Evolutionary conservation across 331 rosid genomes (phyloP), one percentile per base, ranked within the genome.

Genomic region (Spiraea crenata): DNA sequence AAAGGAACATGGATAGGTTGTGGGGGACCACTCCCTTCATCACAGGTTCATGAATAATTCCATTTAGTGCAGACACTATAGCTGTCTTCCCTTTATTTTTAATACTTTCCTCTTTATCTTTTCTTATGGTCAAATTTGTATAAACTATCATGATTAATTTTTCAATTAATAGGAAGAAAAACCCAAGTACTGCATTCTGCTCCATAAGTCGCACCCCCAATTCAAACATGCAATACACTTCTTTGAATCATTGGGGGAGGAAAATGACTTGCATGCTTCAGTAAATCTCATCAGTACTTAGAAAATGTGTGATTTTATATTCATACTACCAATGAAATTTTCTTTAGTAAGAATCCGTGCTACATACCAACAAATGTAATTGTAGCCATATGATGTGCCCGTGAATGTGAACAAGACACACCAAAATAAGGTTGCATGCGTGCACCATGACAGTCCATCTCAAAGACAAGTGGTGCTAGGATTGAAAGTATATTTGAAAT

Each of bases 41-140:
- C 74, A 70, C 74, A 9, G 65, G 56, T 70, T 31, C 65, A 42
- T 31, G 63, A 68, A 41, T 0, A 69, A 54, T 25, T 25, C 42
- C 54, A 8, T 41, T 42, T 40, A 69, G 50, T 41, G 42, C 40
- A 10, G 38, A 25, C 11, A 20, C 45, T 39, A 7, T 20, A 42
- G 55, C 19, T 31, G 74, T 70, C 64, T 8, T 50, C 20, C 51
- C 63, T 39, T 20, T 5, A 8, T 39, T 34, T 40, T 52, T 3
- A 35, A 14, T 15, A 9, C 12, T 39, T 16, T 61, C 14, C 40
- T 10, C 6, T 11, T 0, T 40, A 13, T 62, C 34, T 15, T 57
- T 5, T 57, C 39, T 39, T 49, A 17, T 3, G 49, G 63, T 68
- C 62, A 68, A 51, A 52, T n/a, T 25, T 49, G 47, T 37, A 35